Evolutionary conservation across 169 alveolate species (phyloP).

Genomic region (Eimeria maxima): DNA sequence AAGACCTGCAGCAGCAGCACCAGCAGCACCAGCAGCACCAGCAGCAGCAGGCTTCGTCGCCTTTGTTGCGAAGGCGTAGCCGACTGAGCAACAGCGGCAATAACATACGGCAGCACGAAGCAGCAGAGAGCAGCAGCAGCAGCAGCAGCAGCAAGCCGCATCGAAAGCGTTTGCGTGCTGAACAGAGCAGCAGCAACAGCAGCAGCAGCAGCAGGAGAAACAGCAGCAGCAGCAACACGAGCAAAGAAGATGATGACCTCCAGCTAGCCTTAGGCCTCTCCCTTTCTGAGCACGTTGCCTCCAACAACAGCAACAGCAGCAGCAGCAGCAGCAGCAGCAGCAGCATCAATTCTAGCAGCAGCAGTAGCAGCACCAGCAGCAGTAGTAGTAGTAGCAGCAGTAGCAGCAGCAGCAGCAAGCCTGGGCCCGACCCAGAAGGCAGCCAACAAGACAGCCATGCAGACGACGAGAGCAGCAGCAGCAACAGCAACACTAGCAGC

Average conservation of each 20-base stretch:
- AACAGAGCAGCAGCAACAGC: constrained; percentile 19
- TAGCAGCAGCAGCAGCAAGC: not conserved
- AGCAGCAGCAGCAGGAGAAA: constrained; percentile 20
- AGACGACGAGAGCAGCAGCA: not conserved
- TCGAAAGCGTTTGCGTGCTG: not conserved
- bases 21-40: too few relatives aligned
- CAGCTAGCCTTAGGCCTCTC: constrained; percentile 32
- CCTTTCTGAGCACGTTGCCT: not conserved
- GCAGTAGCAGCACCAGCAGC: not conserved
- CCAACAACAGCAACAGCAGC: not conserved
- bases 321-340: constrained; percentile 8
- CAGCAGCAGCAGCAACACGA: constrained; percentile 55
- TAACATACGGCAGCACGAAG: too few relatives aligned
- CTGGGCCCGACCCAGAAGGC: not conserved
- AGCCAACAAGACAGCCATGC: not conserved
- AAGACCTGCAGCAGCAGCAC: not conserved
- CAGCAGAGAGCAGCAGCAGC: too few relatives aligned
- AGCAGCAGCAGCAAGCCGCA: too few relatives aligned
- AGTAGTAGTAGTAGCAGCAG: constrained; percentile 30
- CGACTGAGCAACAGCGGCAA: too few relatives aligned
- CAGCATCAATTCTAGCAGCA: constrained; percentile 13
- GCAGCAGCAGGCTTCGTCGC: not conserved
- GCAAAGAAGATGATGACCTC: constrained; percentile 23
- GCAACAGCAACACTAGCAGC: not conserved
- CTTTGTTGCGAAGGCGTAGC: not conserved